These are phyloP conservation scores for Malus hybrid DNA, from an alignment of 331 rosid genomes.

Conservation along the genomic window DNA sequence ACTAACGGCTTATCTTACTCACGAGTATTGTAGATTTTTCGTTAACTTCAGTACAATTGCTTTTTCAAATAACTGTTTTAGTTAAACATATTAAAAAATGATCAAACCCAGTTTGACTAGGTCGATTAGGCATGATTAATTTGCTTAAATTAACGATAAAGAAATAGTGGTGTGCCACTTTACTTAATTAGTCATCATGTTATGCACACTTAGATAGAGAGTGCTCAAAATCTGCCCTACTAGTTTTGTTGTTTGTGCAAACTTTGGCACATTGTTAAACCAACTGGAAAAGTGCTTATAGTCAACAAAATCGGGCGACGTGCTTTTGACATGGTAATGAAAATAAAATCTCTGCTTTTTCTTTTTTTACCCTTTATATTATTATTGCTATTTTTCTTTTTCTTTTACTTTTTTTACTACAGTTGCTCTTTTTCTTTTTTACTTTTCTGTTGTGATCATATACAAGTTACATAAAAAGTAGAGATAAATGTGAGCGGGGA, in stretches of 20 bases:
- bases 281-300: conserved; percentile 7
- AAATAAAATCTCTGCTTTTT: not conserved
- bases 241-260: not conserved
- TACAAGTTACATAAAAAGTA: not conserved
- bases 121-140: conserved; percentile 1
- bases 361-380: not conserved
- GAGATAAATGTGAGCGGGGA: rapidly evolving
- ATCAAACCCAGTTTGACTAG: conserved; percentile 7
- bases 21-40: no score
- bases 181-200: not conserved
- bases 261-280: conserved; percentile 6
- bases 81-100: not conserved
- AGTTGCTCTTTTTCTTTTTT: not conserved
- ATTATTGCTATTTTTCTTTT: not conserved
- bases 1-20: rapidly evolving
- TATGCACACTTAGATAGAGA: not conserved
- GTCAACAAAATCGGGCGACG: conserved; percentile 49
- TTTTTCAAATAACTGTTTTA: no score
- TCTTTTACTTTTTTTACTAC: not conserved
- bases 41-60: no score
- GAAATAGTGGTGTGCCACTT: conserved; percentile 12
- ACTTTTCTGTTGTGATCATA: not conserved
- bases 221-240: not conserved
- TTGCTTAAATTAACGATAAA: not conserved
- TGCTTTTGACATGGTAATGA: not conserved